These are phyloP conservation scores for Curvularia sp. DNA, from an alignment of 2,329 filamentous ascomycete genomes.

Conservation along the genomic window DNA sequence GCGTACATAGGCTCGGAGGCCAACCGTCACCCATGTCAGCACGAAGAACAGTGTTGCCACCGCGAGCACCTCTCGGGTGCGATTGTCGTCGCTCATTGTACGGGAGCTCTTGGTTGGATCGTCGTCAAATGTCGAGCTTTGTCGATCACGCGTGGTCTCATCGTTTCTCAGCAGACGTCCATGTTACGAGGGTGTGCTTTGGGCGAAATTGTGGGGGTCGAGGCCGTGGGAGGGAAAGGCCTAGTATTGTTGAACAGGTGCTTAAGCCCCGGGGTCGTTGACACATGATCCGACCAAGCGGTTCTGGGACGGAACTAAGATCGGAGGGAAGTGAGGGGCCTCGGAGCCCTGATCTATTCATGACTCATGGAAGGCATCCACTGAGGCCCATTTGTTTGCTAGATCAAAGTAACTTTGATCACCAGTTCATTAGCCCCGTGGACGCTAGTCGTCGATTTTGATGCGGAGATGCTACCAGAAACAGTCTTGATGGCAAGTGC, in stretches of 20 bases:
- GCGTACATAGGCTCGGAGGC: conserved; percentile 50
- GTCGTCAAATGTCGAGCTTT: neutral
- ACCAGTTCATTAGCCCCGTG: neutral
- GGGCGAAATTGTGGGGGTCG: neutral
- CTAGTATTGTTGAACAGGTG: neutral
- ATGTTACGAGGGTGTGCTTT: neutral
- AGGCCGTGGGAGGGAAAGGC: neutral
- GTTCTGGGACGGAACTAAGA: conserved; percentile 1
- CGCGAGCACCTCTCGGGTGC: conserved; percentile 33
- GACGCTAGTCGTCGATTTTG: neutral
- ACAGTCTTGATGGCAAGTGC: neutral
- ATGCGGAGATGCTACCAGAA: neutral
- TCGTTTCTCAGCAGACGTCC: neutral
- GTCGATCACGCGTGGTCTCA: conserved; percentile 2
- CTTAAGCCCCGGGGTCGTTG: conserved; percentile 5
- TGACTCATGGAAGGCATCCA: conserved; percentile 15
- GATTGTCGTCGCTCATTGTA: conserved; percentile 23
- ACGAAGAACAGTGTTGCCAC: conserved; percentile 50
- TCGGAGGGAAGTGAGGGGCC: neutral
- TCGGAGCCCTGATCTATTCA: conserved; percentile 11
- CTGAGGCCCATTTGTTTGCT: conserved; percentile 14
- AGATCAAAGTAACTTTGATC: neutral
- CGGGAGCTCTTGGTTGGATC: neutral
- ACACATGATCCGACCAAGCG: neutral
- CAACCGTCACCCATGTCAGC: conserved; percentile 49